phyloP scores from a whole-genome alignment of 2,329 filamentous ascomycete species.

The Monilinia fructigena region DNA sequence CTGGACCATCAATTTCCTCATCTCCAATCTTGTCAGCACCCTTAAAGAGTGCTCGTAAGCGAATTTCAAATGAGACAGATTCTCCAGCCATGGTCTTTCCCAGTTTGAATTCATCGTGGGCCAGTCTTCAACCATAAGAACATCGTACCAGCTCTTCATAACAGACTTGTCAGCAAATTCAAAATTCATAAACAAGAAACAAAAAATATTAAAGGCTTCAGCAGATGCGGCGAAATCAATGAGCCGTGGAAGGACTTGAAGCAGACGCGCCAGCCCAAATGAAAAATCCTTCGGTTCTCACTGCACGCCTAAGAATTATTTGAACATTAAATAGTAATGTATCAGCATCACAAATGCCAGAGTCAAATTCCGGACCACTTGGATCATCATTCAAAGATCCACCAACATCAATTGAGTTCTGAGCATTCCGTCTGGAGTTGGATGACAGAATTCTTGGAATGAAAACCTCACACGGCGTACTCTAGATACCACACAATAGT shows the following conservation, averaged over 20 bases:
- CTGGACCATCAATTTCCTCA: slow-evolving; percentile 59
- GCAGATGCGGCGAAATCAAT: background rate
- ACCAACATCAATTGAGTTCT: background rate
- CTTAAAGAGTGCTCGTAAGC: slow-evolving; percentile 45
- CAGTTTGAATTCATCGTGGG: slow-evolving; percentile 30
- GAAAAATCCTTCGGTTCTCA: background rate
- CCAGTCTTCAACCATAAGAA: slow-evolving; percentile 13
- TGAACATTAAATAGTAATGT: background rate
- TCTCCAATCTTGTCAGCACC: slow-evolving; percentile 52
- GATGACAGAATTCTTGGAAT: background rate
- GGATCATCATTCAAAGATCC: background rate
- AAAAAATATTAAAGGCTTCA: background rate
- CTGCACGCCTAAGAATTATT: background rate
- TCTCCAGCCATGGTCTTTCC: slow-evolving; percentile 29
- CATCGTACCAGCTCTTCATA: background rate
- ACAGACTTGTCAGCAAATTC: background rate
- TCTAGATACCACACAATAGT: background rate
- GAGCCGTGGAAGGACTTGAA: background rate
- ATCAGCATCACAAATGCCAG: background rate
- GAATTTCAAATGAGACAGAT: slow-evolving; percentile 31
- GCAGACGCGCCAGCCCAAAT: background rate
- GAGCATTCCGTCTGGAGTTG: background rate
- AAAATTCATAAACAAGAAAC: background rate
- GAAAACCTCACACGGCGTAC: background rate
- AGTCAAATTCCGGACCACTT: background rate